Evolutionary conservation across 2,329 filamentous ascomycete species (phyloP), one percentile per base, ranked within the genome.

Genomic region (Sclerotinia sclerotiorum): DNA sequence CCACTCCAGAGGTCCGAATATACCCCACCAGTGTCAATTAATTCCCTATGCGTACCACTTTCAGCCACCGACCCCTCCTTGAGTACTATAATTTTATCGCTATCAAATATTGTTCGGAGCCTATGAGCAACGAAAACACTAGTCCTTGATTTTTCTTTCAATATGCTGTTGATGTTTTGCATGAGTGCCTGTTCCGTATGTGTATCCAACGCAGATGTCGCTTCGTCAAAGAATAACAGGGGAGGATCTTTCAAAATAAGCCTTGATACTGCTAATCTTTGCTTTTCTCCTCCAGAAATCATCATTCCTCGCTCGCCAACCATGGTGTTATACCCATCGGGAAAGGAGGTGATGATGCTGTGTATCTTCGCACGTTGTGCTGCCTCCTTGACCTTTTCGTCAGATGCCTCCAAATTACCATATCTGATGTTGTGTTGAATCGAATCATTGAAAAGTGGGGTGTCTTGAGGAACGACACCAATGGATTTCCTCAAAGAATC

Each of bases 381-480:
- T 0, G 93, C 95, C 42, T 88, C 88, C 17, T 88, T 78, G 10
- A 99, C 90, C 68, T 89, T 84, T 44, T 93, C 92, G 13, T 85
- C 82, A 0, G 88, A 84, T 0, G 94, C 94, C 58, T 88, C 87
- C 71, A 98, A 86, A 73, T 91, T 87, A 63, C 95, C 95, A 78
- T 99, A 99, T 71, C 88, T 90, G 75, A 99, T 97, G 78, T 99
- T 99, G 79, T 97, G 93, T 77, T 91, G 90, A 69, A 99, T 94
- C 0, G 93, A 95, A 76, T 97, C 93, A 78, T 99, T 99, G 83
- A 99, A 99, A 1, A 99, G 84, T 0, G 95, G 94, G 0, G 95
- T 98, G 74, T 99, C 95, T 78, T 99, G 96, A 0, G 95, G 95
- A 0, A 99, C 95, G 21, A 99, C 94, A 29, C 95, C 95, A 72